Base-by-base conservation (phyloP, 2,329 filamentous ascomycete genomes). In the Aspergillus niger region DNA sequence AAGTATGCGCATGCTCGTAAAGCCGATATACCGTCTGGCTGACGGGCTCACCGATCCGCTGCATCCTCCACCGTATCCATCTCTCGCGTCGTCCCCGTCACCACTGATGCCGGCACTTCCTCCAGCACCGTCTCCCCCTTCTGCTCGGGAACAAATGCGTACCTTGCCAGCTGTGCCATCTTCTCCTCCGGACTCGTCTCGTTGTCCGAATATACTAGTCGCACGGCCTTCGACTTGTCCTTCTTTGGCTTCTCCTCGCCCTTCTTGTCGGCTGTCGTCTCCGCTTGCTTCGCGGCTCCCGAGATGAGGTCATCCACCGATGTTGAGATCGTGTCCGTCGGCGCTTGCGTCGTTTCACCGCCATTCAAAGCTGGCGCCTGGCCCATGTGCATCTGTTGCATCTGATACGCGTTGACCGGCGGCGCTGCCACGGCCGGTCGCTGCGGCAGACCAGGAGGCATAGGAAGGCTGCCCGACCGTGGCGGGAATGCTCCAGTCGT, bases 181-280 rank as follows among this genome's bases (percentile, higher is more conserved):
- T 89, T 91, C 83, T 97, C 93, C 80, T 97, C 93, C 1, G 92
- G 91, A 70, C 91, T 95, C 70, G 88, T 80, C 60, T 90, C 88
- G 55, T 89, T 87, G 72, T 96, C 91, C 63, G 88, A 88, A 79
- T 95, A 97, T 30, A 96, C 82, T 85, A 97, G 88, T 74, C 86
- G 81, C 68, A 80, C 85, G 59, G 82, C 81, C 73, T 88, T 89
- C 70, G 83, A 81, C 72, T 87, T 89, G 72, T 87, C 85, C 67
- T 88, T 89, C 82, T 89, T 89, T 17, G 77, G 77, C 70, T 86
- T 86, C 79, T 90, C 88, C 54, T 77, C 80, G 1, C 39, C n/a
- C 39, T 55, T 44, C 17, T 55, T 43, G 26, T 38, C 53, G n/a
- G 76, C 70, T 32, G 73, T 68, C 55, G 74, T 70, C 44, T 78